phyloP scores from a whole-genome alignment of 176 grass and related monocot genomes.

The Sorghum bicolor region Sorghum_bicolor_NCBIv3 NC_012871.2:62706501-62707000 shows the following conservation, averaged over 20 bases:
- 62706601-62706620: conserved; percentile 49
- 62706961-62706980: conserved; percentile 57
- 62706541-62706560: conserved; percentile 43
- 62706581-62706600: conserved; percentile 47
- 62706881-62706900: conserved; percentile 58
- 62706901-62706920: conserved; percentile 32
- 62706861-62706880: conserved; percentile 50
- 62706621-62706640: conserved; percentile 40
- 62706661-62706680: conserved; percentile 34
- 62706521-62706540: conserved; percentile 69
- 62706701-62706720: conserved; percentile 51
- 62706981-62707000: conserved; percentile 50
- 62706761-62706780: conserved; percentile 45
- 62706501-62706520: conserved; percentile 44
- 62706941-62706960: conserved; percentile 58
- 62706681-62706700: conserved; percentile 52
- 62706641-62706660: conserved; percentile 64
- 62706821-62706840: conserved; percentile 78
- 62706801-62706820: conserved; percentile 25
- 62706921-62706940: conserved; percentile 48
- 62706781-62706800: conserved; percentile 43
- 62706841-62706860: conserved; percentile 80
- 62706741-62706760: conserved; percentile 66
- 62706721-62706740: conserved; percentile 47
- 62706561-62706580: conserved; percentile 30